phyloP scores from a whole-genome alignment of 495 filamentous ascomycete genomes.

The Parmelia sp. region DNA sequence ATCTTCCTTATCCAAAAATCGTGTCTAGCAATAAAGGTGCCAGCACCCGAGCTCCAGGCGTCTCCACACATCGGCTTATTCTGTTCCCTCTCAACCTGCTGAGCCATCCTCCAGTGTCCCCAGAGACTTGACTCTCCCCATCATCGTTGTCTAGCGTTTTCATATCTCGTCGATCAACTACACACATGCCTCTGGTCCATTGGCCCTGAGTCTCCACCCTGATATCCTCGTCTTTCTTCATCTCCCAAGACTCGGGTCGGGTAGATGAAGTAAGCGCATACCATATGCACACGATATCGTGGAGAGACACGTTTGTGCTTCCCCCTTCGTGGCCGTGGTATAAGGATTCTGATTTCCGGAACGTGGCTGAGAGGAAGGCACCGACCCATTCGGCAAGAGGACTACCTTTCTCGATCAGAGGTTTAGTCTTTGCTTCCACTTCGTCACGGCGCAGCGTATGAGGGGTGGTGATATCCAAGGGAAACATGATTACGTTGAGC shows the following conservation, averaged over 20 bases:
- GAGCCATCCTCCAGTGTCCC: slow-evolving; percentile 71
- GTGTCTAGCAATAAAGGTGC: slow-evolving; percentile 40
- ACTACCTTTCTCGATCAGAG: slow-evolving; percentile 49
- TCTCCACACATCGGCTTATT: slow-evolving; percentile 59
- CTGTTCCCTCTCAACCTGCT: slow-evolving; percentile 65
- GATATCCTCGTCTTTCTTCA: slow-evolving; percentile 56
- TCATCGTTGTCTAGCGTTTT: slow-evolving; percentile 54
- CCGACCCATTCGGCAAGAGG: slow-evolving; percentile 79
- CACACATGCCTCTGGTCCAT: slow-evolving; percentile 89
- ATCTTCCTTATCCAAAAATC: slow-evolving; percentile 32
- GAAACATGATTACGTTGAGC: slow-evolving; percentile 74
- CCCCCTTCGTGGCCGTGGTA: slow-evolving; percentile 49
- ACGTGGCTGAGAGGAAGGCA: slow-evolving; percentile 71
- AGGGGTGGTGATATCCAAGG: slow-evolving; percentile 78
- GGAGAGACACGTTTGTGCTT: slow-evolving; percentile 59
- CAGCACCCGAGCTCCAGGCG: slow-evolving; percentile 40
- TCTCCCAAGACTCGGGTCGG: slow-evolving; percentile 36
- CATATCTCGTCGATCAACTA: slow-evolving; percentile 65
- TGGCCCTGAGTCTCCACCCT: slow-evolving; percentile 82
- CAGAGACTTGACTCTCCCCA: slow-evolving; percentile 42
- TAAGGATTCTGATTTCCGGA: slow-evolving; percentile 60
- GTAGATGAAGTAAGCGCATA: slow-evolving; percentile 58
- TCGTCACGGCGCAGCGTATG: slow-evolving; percentile 59
- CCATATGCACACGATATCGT: slow-evolving; percentile 87
- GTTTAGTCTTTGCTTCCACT: slow-evolving; percentile 51